These are phyloP conservation scores for Sarocladium strictum DNA, from an alignment of 2,329 filamentous ascomycete species.

Conservation along the genomic window DNA sequence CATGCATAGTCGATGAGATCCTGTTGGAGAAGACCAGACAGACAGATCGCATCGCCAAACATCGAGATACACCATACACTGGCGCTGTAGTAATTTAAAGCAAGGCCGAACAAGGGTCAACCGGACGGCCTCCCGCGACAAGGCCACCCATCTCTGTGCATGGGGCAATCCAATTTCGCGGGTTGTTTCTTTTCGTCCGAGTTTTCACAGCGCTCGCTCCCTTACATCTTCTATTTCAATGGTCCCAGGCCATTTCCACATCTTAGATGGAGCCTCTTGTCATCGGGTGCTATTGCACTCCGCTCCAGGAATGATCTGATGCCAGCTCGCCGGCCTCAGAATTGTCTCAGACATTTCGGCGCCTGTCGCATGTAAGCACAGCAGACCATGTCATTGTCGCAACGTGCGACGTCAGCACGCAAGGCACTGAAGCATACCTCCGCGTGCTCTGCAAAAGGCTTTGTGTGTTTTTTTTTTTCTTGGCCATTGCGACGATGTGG, in stretches of 20 bases:
- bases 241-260: background rate
- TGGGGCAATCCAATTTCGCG: constrained; percentile 5
- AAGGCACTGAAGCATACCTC: background rate
- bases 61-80: background rate
- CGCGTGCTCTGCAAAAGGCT: background rate
- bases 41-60: background rate
- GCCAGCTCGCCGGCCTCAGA: background rate
- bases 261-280: background rate
- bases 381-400: background rate
- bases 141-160: background rate
- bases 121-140: background rate
- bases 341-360: background rate
- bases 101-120: background rate
- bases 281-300: background rate
- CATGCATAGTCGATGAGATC: background rate
- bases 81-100: background rate
- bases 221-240: background rate
- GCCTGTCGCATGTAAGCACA: background rate
- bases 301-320: background rate
- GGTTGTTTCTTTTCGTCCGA: constrained; percentile 1
- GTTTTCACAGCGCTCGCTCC: background rate
- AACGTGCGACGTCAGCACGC: background rate
- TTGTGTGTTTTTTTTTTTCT: too few species aligned
- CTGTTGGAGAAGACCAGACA: background rate
- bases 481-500: background rate